These are phyloP conservation scores for Nannochloropsis oceanica DNA, from an alignment of 108 stramenopile genomes.

Conservation along the genomic window DNA sequence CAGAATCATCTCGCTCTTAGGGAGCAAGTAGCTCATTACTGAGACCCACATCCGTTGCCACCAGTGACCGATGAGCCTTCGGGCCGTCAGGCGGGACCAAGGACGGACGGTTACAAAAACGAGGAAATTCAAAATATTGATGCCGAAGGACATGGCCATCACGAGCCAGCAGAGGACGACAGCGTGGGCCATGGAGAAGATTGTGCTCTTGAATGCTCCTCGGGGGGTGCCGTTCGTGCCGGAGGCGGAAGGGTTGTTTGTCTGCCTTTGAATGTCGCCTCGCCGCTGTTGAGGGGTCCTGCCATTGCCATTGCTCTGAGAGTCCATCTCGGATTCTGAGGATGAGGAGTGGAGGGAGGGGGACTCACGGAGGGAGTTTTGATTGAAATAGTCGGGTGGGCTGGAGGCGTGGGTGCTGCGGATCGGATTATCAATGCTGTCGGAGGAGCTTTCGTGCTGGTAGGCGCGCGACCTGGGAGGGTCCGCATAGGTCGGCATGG, in stretches of 20 bases:
- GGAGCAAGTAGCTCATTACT: slow-evolving; percentile 10
- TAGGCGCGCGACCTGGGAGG: no score
- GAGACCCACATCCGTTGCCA: slow-evolving; percentile 7
- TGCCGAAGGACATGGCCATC: neutral
- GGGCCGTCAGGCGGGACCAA: neutral
- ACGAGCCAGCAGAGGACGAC: neutral
- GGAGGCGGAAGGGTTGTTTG: no score
- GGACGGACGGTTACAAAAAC: neutral
- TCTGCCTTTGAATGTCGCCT: no score
- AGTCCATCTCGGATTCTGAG: no score
- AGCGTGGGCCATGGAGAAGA: neutral
- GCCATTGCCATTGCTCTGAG: no score
- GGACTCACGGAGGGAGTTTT: neutral
- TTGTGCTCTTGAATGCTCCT: no score
- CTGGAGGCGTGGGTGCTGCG: no score
- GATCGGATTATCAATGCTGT: no score
- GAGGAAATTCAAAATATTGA: neutral
- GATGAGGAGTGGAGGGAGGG: neutral
- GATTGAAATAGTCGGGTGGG: neutral
- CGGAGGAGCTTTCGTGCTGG: no score
- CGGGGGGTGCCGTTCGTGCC: no score
- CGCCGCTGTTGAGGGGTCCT: no score
- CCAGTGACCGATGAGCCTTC: neutral
- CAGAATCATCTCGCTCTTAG: slow-evolving; percentile 10
- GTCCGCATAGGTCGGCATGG: no score